phyloP scores from a whole-genome alignment of 208 protist species.

The Zelonia costaricensis region DNA sequence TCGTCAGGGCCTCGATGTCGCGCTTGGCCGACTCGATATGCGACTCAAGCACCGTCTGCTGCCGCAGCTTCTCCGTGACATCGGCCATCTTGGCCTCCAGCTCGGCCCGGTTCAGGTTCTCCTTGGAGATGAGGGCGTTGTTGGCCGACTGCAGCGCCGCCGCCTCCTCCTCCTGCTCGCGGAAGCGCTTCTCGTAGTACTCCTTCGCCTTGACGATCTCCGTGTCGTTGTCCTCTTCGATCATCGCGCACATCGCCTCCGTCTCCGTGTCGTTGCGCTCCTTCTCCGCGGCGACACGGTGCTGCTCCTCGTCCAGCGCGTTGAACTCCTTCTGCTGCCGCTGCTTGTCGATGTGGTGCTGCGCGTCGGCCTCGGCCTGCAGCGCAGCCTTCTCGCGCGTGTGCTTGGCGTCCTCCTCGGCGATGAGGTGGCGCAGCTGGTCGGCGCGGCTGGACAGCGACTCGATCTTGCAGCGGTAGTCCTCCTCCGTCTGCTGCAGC shows the following conservation, averaged over 20 bases:
- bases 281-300: slow-evolving; percentile 60
- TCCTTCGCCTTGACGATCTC: slow-evolving; percentile 95
- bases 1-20: slow-evolving; percentile 92
- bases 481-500: slow-evolving; percentile 73
- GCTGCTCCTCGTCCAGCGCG: slow-evolving; percentile 65
- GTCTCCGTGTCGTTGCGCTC: slow-evolving; percentile 77
- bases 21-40: slow-evolving; percentile 94
- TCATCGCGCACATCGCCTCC: slow-evolving; percentile 82
- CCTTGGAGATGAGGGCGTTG: slow-evolving; percentile 78
- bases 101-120: slow-evolving; percentile 93
- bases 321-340: slow-evolving; percentile 45
- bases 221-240: slow-evolving; percentile 96
- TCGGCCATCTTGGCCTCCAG: slow-evolving; percentile 90
- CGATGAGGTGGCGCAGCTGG: slow-evolving; percentile 74
- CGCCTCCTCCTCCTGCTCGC: slow-evolving; percentile 87
- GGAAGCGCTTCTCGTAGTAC: slow-evolving; percentile 92
- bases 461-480: slow-evolving; percentile 94
- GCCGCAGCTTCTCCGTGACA: slow-evolving; percentile 82
- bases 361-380: slow-evolving; percentile 37
- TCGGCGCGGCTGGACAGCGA: slow-evolving; percentile 76
- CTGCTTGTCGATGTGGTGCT: slow-evolving; percentile 47
- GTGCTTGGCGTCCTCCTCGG: slow-evolving; percentile 68
- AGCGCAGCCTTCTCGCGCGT: slow-evolving; percentile 51
- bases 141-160: slow-evolving; percentile 90
- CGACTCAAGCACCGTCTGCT: slow-evolving; percentile 83